Conservation (phyloP, 1,139 yeast species). For the Magnusiomyces tetraspermus region DNA sequence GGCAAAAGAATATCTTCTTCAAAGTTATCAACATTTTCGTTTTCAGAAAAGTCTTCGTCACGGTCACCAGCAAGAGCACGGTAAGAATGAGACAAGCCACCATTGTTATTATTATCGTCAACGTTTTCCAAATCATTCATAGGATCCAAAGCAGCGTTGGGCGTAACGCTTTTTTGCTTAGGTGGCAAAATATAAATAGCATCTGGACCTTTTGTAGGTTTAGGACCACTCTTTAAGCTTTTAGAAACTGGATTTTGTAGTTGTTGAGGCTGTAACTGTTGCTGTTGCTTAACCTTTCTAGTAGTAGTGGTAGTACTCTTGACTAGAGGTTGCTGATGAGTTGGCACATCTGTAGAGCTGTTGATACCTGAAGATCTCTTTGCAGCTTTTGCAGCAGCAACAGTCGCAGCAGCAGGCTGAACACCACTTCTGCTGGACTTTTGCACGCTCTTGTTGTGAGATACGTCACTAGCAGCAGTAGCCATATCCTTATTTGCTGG, state of each 20-base stretch:
- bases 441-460: not conserved
- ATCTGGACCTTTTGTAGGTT: no score
- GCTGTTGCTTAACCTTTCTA: conserved; percentile 4
- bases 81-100: conserved; percentile 3
- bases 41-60: conserved; percentile 3
- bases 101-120: not conserved
- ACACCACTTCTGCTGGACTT: no score
- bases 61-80: conserved; percentile 3
- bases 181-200: no score
- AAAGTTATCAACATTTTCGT: conserved; percentile 27
- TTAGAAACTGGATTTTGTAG: conserved; percentile 5
- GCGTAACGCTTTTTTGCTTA: no score
- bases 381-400: conserved; percentile 4
- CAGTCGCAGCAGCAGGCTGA: conserved; percentile 6
- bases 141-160: no score
- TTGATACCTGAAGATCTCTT: not conserved
- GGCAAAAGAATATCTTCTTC: conserved; percentile 8
- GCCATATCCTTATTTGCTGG: no score
- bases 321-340: not conserved
- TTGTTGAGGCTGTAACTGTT: conserved; percentile 10
- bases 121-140: no score
- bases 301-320: conserved; percentile 10
- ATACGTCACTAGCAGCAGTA: not conserved
- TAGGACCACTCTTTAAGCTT: no score
- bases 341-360: not conserved